phyloP scores from a whole-genome alignment of 306 rosid genomes.

The Dryas drummondii region DNA sequence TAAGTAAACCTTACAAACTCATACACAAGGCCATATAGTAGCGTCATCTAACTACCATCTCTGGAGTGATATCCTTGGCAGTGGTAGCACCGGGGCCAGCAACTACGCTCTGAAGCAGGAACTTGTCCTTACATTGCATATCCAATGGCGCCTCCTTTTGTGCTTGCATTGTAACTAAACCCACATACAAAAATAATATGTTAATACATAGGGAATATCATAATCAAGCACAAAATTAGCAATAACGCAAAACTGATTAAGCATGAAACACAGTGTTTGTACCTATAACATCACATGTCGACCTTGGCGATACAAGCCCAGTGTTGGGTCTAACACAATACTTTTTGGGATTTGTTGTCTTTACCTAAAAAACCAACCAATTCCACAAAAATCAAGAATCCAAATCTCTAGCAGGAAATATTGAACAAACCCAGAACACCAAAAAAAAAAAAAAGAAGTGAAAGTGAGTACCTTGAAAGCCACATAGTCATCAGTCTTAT shows the following conservation, averaged over 20 bases:
- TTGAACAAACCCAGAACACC: not conserved
- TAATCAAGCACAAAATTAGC: not conserved
- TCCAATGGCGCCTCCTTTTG: slow-evolving; percentile 78
- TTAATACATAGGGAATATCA: not conserved
- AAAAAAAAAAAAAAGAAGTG: slow-evolving; percentile 1
- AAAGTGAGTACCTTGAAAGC: slow-evolving; percentile 67
- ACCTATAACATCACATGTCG: slow-evolving; percentile 83
- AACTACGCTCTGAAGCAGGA: slow-evolving; percentile 77
- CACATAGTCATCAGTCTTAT: slow-evolving; percentile 62
- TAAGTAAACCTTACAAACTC: not conserved
- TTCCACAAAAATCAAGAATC: slow-evolving; percentile 36
- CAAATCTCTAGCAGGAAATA: slow-evolving; percentile 20
- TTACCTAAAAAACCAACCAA: slow-evolving; percentile 54
- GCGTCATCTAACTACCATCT: slow-evolving; percentile 50
- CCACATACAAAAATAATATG: slow-evolving; percentile 5
- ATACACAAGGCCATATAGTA: not conserved
- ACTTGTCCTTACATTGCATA: slow-evolving; percentile 93
- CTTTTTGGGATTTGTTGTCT: slow-evolving; percentile 92
- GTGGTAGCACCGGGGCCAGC: slow-evolving; percentile 50
- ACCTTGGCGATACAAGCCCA: slow-evolving; percentile 81
- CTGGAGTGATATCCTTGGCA: slow-evolving; percentile 61
- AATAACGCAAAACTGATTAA: slow-evolving; percentile 1
- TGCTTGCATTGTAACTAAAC: slow-evolving; percentile 88
- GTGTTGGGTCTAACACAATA: slow-evolving; percentile 96
- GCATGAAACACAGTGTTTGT: slow-evolving; percentile 15